Conservation (phyloP, 306 rosid species). For the Abrus precatorius region DNA sequence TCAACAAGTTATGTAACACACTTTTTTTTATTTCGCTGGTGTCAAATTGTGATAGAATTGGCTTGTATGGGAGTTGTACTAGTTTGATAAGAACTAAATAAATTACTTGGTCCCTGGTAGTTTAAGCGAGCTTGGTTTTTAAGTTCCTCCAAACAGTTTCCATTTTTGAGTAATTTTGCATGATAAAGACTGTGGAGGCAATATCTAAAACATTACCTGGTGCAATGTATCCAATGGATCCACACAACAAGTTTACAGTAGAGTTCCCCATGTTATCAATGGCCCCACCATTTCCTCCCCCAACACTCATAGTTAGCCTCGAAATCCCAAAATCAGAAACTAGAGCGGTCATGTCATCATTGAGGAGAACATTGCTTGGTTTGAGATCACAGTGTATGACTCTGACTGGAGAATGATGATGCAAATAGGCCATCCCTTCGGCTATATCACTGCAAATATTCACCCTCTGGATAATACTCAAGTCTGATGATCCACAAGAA, state of each 20-base stretch:
- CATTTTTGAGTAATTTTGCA: neutral
- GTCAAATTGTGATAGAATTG: neutral
- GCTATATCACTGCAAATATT: constrained; percentile 80
- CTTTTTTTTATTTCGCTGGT: neutral
- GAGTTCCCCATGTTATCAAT: constrained; percentile 69
- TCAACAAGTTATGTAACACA: neutral
- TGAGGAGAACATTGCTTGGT: constrained; percentile 78
- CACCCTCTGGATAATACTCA: constrained; percentile 70
- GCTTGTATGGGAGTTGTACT: neutral
- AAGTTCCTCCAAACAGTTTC: neutral
- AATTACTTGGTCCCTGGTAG: neutral
- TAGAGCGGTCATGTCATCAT: constrained; percentile 78
- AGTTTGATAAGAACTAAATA: neutral
- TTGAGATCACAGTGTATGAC: constrained; percentile 83
- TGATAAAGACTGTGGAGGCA: neutral
- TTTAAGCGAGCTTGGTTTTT: constrained; percentile 1
- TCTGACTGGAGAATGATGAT: constrained; percentile 76
- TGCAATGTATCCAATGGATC: constrained; percentile 78
- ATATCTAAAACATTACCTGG: constrained; percentile 58
- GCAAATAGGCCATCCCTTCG: constrained; percentile 87
- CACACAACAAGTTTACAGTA: constrained; percentile 63
- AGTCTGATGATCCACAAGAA: constrained; percentile 59
- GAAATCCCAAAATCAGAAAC: constrained; percentile 83
- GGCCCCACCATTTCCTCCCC: constrained; percentile 59
- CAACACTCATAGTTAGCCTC: constrained; percentile 62